Conservation (phyloP, 2,329 filamentous ascomycete genomes). For the Aaosphaeria pasadenensis region DNA sequence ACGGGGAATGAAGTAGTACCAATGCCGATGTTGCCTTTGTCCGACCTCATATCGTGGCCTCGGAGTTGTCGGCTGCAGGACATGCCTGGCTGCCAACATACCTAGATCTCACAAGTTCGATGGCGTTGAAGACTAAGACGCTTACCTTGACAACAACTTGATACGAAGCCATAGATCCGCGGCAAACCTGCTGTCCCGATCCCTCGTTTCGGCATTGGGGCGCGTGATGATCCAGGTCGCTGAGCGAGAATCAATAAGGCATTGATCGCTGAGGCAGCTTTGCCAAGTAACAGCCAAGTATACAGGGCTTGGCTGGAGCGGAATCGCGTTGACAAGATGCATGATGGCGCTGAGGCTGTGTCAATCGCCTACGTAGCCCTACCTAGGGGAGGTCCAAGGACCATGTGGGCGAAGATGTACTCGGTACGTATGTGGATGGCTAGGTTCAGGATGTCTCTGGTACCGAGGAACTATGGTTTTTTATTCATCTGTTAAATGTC, state of each 20-base stretch:
- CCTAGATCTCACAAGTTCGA: no score
- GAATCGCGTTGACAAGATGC: conserved; percentile 14
- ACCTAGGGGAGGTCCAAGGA: background rate
- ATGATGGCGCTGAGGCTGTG: conserved; percentile 35
- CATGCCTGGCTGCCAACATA: no score
- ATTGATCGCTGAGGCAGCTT: conserved; percentile 7
- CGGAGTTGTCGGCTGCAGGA: no score
- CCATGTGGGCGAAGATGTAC: background rate
- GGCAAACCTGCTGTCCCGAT: no score
- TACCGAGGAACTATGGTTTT: no score
- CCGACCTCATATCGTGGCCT: no score
- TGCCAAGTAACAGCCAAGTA: conserved; percentile 11
- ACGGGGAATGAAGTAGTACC: no score
- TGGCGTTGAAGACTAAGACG: no score
- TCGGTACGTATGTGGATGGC: background rate
- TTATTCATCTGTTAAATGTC: background rate
- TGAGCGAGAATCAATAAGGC: conserved; percentile 2
- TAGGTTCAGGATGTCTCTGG: background rate
- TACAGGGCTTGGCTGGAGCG: conserved; percentile 17
- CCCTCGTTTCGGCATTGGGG: conserved; percentile 5
- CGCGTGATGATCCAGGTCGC: conserved; percentile 7
- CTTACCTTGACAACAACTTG: no score
- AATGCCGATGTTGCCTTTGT: no score
- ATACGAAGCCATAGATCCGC: no score
- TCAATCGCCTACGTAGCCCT: conserved; percentile 5